Percentiles rank a stretch among this genome's conserved stretches.
Conservation (phyloP, 73 alveolate genomes). For the Breviolum minutum region DNA sequence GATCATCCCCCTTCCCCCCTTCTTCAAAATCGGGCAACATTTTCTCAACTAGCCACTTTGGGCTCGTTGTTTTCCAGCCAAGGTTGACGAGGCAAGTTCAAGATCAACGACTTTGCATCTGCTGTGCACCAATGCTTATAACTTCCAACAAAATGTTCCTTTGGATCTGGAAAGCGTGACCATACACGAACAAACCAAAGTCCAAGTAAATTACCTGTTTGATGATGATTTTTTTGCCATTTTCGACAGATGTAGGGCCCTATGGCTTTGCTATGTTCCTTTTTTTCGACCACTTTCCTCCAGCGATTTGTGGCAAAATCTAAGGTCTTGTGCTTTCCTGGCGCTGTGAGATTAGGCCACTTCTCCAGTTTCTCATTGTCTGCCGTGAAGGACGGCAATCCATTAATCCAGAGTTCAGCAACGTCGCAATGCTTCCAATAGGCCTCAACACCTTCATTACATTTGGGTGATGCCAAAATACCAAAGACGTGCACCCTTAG, state of each 20-base stretch:
- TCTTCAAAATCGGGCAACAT: no score
- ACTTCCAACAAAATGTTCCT: not conserved
- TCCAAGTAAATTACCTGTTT: not conserved
- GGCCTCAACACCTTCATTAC: not conserved
- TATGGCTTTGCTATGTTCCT: not conserved
- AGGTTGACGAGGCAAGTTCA: not conserved
- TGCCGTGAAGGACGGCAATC: slow-evolving; percentile 22
- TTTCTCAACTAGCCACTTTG: no score
- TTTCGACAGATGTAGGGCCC: not conserved
- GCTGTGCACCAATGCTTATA: not conserved
- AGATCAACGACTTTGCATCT: not conserved
- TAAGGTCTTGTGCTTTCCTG: not conserved
- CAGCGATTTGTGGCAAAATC: slow-evolving; percentile 69
- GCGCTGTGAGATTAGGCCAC: slow-evolving; percentile 43
- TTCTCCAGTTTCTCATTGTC: not conserved
- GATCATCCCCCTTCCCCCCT: no score
- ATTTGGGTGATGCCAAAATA: not conserved
- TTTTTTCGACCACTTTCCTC: slow-evolving; percentile 55
- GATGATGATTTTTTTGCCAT: not conserved
- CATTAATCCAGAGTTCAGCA: slow-evolving; percentile 38
- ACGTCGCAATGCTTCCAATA: slow-evolving; percentile 9
- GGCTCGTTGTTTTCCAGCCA: not conserved
- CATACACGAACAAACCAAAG: not conserved
- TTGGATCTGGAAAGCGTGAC: not conserved
- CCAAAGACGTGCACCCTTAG: slow-evolving; percentile 62